Conservation (phyloP, 768 basidiomycete genomes). For the Pleurotus sapidus region DNA sequence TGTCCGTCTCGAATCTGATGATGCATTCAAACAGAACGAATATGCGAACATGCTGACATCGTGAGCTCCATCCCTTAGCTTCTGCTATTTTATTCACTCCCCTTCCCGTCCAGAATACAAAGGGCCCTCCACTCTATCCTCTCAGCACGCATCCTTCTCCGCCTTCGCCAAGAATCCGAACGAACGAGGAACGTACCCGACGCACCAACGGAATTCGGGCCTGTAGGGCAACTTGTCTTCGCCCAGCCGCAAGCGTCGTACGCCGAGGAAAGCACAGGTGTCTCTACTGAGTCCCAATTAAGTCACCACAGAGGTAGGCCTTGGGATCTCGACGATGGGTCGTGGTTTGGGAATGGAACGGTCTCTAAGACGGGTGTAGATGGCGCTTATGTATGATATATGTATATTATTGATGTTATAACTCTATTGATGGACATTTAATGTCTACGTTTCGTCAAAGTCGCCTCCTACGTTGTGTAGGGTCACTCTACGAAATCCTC, state of each 20-base stretch:
- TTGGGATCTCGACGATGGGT: constrained; percentile 2
- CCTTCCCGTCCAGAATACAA: not conserved
- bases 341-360: constrained; percentile 3
- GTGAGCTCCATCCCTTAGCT: not conserved
- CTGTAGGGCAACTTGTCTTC: not conserved
- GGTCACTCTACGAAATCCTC: too few relatives aligned
- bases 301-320: not conserved
- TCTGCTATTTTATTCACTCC: too few relatives aligned
- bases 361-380: too few relatives aligned
- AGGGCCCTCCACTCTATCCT: constrained; percentile 1
- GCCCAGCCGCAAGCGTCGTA: not conserved
- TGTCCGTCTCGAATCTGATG: not conserved
- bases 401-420: too few relatives aligned
- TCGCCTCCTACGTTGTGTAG: too few relatives aligned
- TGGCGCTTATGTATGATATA: too few relatives aligned
- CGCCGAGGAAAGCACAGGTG: not conserved
- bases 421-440: too few relatives aligned
- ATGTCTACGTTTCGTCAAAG: too few relatives aligned
- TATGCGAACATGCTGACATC: not conserved
- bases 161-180: not conserved
- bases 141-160: constrained; percentile 6
- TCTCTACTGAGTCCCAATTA: too few relatives aligned
- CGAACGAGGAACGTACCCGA: not conserved
- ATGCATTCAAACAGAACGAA: not conserved
- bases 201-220: not conserved